Conservation (phyloP, 108 stramenopile genomes). For the Aurantiochytrium sp. region DNA sequence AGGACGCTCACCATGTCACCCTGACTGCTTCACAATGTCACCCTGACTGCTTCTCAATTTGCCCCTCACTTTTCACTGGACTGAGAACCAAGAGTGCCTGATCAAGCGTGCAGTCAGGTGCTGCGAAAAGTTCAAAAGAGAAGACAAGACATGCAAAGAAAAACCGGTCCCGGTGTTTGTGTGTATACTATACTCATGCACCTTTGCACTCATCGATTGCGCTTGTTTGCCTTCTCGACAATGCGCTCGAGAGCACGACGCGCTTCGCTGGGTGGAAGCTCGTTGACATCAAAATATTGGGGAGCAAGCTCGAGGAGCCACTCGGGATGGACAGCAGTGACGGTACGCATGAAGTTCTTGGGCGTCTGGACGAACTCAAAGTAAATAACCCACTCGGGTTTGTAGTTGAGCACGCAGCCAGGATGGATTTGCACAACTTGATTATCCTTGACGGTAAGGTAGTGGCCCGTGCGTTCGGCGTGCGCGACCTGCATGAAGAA, state of each 20-base stretch:
- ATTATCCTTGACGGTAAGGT: conserved; percentile 77
- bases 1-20: too few relatives aligned
- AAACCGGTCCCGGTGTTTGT: too few relatives aligned
- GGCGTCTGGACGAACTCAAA: conserved; percentile 96
- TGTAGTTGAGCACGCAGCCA: conserved; percentile 65
- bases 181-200: too few relatives aligned
- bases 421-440: too few relatives aligned
- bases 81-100: too few relatives aligned
- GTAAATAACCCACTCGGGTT: conserved; percentile 94
- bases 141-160: too few relatives aligned
- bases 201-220: too few relatives aligned
- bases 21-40: too few relatives aligned
- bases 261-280: conserved; percentile 69
- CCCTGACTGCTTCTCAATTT: too few relatives aligned
- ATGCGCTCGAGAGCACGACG: conserved; percentile 46
- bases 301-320: conserved; percentile 95
- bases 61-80: too few relatives aligned
- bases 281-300: conserved; percentile 94
- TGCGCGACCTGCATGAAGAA: conserved; percentile 96
- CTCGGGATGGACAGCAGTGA: conserved; percentile 78
- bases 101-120: too few relatives aligned
- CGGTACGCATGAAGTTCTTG: conserved; percentile 95
- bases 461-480: conserved; percentile 78
- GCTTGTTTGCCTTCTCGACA: not conserved
- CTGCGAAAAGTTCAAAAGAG: too few relatives aligned